phyloP scores from a whole-genome alignment of 306 rosid genomes.

The Quercus dentata region DNA sequence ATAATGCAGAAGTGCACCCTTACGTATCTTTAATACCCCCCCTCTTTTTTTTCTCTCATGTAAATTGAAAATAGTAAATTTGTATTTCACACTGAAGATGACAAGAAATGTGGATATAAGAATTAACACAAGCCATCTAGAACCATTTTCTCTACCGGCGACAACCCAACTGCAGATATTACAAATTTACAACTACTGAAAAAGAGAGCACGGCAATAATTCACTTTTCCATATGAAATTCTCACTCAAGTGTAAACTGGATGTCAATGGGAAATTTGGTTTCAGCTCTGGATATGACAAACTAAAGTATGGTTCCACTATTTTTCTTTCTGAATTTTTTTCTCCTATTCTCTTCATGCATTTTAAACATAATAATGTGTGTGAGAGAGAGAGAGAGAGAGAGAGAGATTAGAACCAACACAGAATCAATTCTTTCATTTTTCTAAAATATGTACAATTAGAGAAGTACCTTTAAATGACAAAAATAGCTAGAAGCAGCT shows the following conservation, averaged over 20 bases:
- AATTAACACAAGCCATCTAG: neutral
- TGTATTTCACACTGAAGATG: neutral
- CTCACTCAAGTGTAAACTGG: neutral
- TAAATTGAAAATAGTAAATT: neutral
- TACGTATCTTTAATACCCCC: too few species aligned
- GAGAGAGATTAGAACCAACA: neutral
- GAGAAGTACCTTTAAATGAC: neutral
- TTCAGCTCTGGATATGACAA: too few species aligned
- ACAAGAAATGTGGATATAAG: neutral
- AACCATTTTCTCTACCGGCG: neutral
- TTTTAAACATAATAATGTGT: too few species aligned
- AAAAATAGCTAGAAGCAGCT: conserved; percentile 15
- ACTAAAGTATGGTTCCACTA: too few species aligned
- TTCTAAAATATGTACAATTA: neutral
- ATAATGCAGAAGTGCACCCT: too few species aligned
- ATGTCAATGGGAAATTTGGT: too few species aligned
- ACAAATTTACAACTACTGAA: neutral
- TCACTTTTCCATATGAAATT: neutral
- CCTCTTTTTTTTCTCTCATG: neutral
- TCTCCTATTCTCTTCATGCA: too few species aligned
- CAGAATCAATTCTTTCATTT: neutral
- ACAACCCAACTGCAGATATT: neutral
- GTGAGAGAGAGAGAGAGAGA: neutral
- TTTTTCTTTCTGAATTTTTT: too few species aligned
- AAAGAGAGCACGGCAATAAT: neutral